Evolutionary conservation across 2,329 filamentous ascomycete species (phyloP), one percentile per base, ranked within the genome.

Genomic region (Pseudonectria foliicola): DNA sequence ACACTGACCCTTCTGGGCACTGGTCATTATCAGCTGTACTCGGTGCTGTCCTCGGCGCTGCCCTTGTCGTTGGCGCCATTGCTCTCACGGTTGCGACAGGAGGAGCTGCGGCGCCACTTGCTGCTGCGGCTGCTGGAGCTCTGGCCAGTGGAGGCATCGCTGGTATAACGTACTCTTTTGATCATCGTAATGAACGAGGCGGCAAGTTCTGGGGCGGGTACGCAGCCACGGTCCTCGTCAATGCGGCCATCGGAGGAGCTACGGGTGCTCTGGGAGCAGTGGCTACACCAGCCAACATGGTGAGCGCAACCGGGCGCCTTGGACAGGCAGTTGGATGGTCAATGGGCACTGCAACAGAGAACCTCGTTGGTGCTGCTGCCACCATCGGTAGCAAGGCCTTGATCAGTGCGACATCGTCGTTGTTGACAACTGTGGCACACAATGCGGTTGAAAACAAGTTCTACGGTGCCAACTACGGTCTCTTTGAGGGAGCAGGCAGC

Each of bases 1-100:
- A 39, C n/a, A 32, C 25, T 13, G 33, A 39, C 21, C 37, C 37
- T 6, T 31, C 37, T 4, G 37, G 37, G 24, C 36, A 35, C 36
- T 39, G 31, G 31, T 25, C 16, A 7, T 34, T 15, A 18, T 18
- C 8, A 10, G 15, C 31, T 21, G 15, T 39, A 13, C 25, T 39
- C n/a, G 36, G 31, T 18, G 29, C 27, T n/a, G 31, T 31, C 15
- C 10, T 35, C 23, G 29, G 35, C 13, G 30, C 23, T 10, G 25
- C 21, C 13, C 6, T 34, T n/a, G 18, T 33, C 15, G 16, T 28
- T 12, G 31, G 23, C 12, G 31, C 24, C 25, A 13, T 27, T 13
- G 31, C 27, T 12, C 4, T 27, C 18, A 36, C 34, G 14, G 23
- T 36, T 13, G 27, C 24, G 10, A 36, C 34, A 13, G 34, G 34